Evolutionary conservation across 2,329 filamentous ascomycete genomes (phyloP).

Genomic region (Colletotrichum eleusines): DNA sequence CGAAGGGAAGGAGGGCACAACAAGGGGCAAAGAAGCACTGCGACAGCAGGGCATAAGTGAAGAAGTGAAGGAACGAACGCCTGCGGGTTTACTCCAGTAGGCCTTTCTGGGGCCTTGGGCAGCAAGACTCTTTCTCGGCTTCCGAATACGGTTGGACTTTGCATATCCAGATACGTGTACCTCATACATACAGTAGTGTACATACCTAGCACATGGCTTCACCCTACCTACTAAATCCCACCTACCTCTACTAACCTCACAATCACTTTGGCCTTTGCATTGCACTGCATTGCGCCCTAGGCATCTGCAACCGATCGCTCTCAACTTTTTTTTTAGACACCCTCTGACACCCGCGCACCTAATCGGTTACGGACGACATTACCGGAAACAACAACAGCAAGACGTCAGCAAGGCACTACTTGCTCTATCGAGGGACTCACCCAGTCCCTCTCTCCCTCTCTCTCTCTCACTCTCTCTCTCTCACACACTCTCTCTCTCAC

Average conservation of each 20-base stretch:
- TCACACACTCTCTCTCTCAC: neutral
- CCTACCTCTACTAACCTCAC: constrained; percentile 25
- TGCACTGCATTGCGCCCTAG: constrained; percentile 20
- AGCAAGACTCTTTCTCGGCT: neutral
- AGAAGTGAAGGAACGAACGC: neutral
- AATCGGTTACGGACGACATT: constrained; percentile 15
- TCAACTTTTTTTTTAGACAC: constrained; percentile 10
- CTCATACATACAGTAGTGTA: constrained; percentile 7
- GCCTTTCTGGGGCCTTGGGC: constrained; percentile 32
- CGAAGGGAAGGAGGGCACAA: constrained; percentile 2
- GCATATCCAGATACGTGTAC: constrained; percentile 27
- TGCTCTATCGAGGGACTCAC: neutral
- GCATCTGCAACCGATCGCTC: constrained; percentile 29
- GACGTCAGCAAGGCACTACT: constrained; percentile 3
- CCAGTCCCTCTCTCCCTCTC: neutral
- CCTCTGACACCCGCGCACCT: constrained; percentile 12
- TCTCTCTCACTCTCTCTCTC: neutral
- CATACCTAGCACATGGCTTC: neutral
- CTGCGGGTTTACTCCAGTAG: constrained; percentile 12
- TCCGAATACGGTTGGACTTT: constrained; percentile 39
- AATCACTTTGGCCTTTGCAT: constrained; percentile 29
- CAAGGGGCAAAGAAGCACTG: neutral
- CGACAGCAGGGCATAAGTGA: neutral
- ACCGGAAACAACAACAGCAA: constrained; percentile 8
- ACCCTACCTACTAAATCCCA: constrained; percentile 14